These are phyloP conservation scores for Nakazawaea laoshanensis DNA, from an alignment of 805 yeast genomes.

Conservation along the genomic window DNA sequence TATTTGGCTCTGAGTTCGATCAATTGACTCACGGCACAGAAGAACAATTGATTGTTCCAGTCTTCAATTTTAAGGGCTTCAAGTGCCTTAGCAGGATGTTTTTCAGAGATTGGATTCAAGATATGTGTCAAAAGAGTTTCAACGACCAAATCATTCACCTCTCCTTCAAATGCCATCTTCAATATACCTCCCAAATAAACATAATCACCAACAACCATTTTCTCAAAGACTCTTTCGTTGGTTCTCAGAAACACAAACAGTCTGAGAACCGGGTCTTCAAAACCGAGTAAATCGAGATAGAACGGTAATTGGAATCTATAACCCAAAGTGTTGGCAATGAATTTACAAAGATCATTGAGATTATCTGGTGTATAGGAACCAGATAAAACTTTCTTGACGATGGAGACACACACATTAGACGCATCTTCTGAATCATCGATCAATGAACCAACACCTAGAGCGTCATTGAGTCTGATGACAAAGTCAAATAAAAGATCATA, in stretches of 20 bases:
- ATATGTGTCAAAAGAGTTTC: conserved; percentile 3
- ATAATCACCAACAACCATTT: conserved; percentile 2
- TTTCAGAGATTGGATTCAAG: conserved; percentile 7
- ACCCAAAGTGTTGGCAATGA: conserved; percentile 10
- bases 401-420: conserved; percentile 5
- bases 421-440: conserved; percentile 7
- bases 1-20: conserved; percentile 2
- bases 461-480: conserved; percentile 6
- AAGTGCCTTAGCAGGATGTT: conserved; percentile 4
- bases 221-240: conserved; percentile 4
- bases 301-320: conserved; percentile 6
- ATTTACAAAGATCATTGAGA: conserved; percentile 6
- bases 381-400: neutral
- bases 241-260: conserved; percentile 5
- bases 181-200: conserved; percentile 2
- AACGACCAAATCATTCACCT: neutral
- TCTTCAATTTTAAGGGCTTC: conserved; percentile 4
- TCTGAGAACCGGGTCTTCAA: neutral
- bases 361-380: neutral
- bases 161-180: neutral
- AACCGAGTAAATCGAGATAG: conserved; percentile 5
- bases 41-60: conserved; percentile 3
- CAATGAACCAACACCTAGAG: conserved; percentile 7
- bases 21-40: neutral
- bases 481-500: conserved; percentile 3